These are phyloP conservation scores for Trichomonas gallinae DNA, from an alignment of 208 protist species.

Conservation along the genomic window DNA sequence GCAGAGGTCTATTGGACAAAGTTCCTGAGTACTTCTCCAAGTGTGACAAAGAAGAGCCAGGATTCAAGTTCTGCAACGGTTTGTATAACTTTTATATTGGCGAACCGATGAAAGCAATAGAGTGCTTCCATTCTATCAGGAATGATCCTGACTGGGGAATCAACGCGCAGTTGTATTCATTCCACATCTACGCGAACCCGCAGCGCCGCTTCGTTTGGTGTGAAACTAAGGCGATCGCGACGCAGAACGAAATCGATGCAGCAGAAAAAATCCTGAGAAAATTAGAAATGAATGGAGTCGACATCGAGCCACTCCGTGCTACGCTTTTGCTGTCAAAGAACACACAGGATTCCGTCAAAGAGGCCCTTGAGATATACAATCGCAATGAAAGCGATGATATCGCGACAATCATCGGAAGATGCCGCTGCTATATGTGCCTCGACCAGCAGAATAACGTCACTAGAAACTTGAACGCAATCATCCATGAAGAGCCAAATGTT, in stretches of 20 bases:
- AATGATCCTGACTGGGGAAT: neutral
- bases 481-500: neutral
- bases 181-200: neutral
- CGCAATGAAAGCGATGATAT: neutral
- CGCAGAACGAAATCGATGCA: neutral
- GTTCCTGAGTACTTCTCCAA: neutral
- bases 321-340: neutral
- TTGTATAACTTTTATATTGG: neutral
- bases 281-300: neutral
- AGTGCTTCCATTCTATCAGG: neutral
- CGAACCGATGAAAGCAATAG: neutral
- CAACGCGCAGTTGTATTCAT: neutral
- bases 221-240: neutral
- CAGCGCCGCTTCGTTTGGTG: neutral
- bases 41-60: neutral
- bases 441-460: neutral
- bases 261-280: neutral
- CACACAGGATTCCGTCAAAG: neutral
- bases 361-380: neutral
- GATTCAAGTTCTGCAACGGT: neutral
- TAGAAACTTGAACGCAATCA: neutral
- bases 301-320: neutral
- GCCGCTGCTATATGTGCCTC: neutral
- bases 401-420: neutral
- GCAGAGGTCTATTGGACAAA: neutral